Percentiles rank a stretch among this genome's conserved stretches.
These are phyloP conservation scores for Tieghemostelium lacteum DNA, from an alignment of 78 protist species.

Conservation along the genomic window DNA sequence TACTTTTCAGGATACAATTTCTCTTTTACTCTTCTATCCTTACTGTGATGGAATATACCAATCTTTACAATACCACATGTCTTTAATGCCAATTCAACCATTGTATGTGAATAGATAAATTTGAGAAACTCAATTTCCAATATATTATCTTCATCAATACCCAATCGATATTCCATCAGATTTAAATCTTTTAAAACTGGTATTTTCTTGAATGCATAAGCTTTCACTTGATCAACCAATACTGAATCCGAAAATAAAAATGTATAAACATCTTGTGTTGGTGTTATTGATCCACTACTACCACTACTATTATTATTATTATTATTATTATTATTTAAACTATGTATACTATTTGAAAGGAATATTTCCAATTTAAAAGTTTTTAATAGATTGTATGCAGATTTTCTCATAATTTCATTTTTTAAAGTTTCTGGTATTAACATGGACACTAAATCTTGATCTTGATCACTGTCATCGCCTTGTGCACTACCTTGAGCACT, in stretches of 20 bases:
- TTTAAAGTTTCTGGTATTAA: constrained; percentile 40
- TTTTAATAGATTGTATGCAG: constrained; percentile 13
- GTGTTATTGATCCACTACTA: neutral
- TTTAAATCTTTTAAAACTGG: neutral
- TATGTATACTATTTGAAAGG: neutral
- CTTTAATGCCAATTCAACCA: constrained; percentile 40
- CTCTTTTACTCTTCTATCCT: constrained; percentile 33
- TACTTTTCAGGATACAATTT: constrained; percentile 35
- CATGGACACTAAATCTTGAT: constrained; percentile 5
- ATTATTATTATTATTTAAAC: too few relatives aligned
- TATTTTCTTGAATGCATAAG: constrained; percentile 23
- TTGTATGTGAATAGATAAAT: constrained; percentile 48
- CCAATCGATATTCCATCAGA: constrained; percentile 37
- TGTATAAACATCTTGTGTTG: constrained; percentile 18
- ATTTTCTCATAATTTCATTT: constrained; percentile 51
- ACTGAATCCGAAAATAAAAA: constrained; percentile 50
- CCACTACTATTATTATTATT: neutral
- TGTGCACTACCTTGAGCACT: neutral
- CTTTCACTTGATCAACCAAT: constrained; percentile 68
- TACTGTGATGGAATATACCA: constrained; percentile 62
- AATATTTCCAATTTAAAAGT: constrained; percentile 55
- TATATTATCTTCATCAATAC: constrained; percentile 61
- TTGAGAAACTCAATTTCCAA: constrained; percentile 70
- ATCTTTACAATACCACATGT: constrained; percentile 52
- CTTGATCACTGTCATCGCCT: neutral